These are phyloP conservation scores for Leccinum aurantiacum DNA, from an alignment of 768 basidiomycete genomes.

Conservation along the genomic window DNA sequence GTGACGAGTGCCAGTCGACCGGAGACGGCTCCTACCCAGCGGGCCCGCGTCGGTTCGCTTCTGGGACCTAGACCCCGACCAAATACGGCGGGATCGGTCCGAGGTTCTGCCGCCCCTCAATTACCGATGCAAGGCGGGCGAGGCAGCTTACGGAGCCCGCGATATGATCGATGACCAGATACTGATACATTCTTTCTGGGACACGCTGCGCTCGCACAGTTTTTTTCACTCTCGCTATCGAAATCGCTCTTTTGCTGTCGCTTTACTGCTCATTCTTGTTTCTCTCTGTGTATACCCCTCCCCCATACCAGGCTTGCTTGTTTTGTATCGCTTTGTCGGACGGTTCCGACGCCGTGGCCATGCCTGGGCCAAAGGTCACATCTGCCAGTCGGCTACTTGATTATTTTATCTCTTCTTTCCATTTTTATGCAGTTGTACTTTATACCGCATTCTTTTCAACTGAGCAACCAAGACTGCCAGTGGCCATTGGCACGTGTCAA, in stretches of 20 bases:
- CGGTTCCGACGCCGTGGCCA: neutral
- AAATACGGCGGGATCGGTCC: slow-evolving; percentile 15
- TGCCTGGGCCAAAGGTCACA: neutral
- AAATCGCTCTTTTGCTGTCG: neutral
- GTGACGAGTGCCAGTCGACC: slow-evolving; percentile 2
- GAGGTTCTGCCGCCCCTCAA: slow-evolving; percentile 23
- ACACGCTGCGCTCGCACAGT: slow-evolving; percentile 4
- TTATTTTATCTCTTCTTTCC: neutral
- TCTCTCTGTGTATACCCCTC: slow-evolving; percentile 18
- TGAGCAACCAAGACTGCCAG: neutral
- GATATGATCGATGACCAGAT: slow-evolving; percentile 5
- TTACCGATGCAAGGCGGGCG: slow-evolving; percentile 35
- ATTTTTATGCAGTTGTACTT: slow-evolving; percentile 17
- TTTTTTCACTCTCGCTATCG: slow-evolving; percentile 10
- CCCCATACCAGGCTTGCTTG: neutral
- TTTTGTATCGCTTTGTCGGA: neutral
- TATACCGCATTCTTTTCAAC: slow-evolving; percentile 15
- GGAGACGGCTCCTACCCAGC: neutral
- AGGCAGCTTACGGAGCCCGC: slow-evolving; percentile 14
- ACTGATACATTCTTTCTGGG: slow-evolving; percentile 20
- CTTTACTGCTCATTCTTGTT: slow-evolving; percentile 1
- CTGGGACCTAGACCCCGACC: slow-evolving; percentile 33
- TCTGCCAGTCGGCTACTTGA: slow-evolving; percentile 2
- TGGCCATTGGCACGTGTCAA: slow-evolving; percentile 1
- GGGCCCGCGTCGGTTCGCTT: slow-evolving; percentile 23